Base-by-base conservation (phyloP, 169 alveolate genomes). In the Plasmodium ovale region DNA sequence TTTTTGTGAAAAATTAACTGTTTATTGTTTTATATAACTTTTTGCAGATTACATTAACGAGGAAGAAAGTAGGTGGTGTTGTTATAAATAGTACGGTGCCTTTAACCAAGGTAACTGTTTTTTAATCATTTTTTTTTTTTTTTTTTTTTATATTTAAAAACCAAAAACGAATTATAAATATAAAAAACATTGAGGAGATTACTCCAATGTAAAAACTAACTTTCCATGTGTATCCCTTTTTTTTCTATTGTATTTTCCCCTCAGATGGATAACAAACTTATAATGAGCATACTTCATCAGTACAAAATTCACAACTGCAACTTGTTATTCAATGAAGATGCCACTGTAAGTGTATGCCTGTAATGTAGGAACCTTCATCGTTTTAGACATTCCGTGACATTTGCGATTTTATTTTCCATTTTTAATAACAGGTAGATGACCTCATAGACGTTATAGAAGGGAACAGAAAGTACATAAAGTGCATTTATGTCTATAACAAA, bases 391-490 rank as follows among this genome's bases (percentile, higher is more conserved):
- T n/a, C n/a, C n/a, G n/a, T n/a, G n/a, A n/a, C n/a, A n/a, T n/a
- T 73, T 54, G 7, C 56, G 19, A 33, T 64, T 64, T 82, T 53
- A 1, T 29, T 39, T 33, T 60, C 42, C 31, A 33, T 82, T 64
- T 29, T 4, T 64, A 29, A 39, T 49, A 23, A 21, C 42, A 67
- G 90, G 79, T 96, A 21, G 99, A 99, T 89, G 99, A 99, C 87
- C 95, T 99, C 58, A 98, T 99, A 91, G 99, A 99, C 90, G 98
- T 98, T 31, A 97, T 99, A 64, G 99, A 98, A 94, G 99, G 99
- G 62, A 97, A 97, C 56, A 94, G 99, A 58, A 95, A 94, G 37
- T 97, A 96, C 87, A 94, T 97, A 58, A 99, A 99, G 23, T 97
- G 99, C 56, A 92, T 98, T 44, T 98, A 98, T 92, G 98, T 96